Base-by-base conservation (phyloP, 371 early-diverging fungal genomes). In the Apophysomyces elegans region DNA sequence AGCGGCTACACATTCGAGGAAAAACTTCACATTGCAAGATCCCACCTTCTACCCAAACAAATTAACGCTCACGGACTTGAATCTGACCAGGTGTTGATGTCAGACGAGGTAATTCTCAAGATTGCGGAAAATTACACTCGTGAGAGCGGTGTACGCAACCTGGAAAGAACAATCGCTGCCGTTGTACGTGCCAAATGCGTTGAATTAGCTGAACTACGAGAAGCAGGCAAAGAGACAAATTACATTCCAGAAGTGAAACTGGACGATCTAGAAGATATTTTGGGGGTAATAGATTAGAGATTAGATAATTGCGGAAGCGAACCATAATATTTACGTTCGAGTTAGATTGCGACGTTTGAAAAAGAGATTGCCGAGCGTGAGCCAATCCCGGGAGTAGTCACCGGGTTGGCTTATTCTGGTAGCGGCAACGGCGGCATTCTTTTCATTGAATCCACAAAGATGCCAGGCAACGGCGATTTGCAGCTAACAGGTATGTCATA, bases 1-100 rank as follows among this genome's bases (percentile, higher is more conserved):
- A 86, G 92, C 26, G 93, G 94, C 4, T 96, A 96, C 76, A 93
- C 93, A 2, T 84, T 90, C 69, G 90, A 90, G 14, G 95, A 96
- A 62, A 96, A 96, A 69, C 60, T 78, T 4, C 70, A 75, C 64
- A 87, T 87, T 64, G 80, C 85, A 1, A 64, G 68, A 46, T 69
- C 70, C 6, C 78, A 86, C 64, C 65, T 86, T 36, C 26, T 84
- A 14, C 88, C 95, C 21, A 93, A 93, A 63, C 92, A 93, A 73
- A 76, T 87, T 12, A 60, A 63, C 6, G 70, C 65, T 4, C 92
- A 93, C 72, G 94, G 96, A 0, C 65, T 92, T 14, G 58, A 60
- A 14, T 47, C 64, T 7, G 74, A 72, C 0, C 75, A 88, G 21
- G 71, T 95, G 4, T 21, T 46, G 1, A 69, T 78, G 16, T 5